Evolutionary conservation across 140 eudicot species (phyloP).

Genomic region (Anethum foeniculum): DNA sequence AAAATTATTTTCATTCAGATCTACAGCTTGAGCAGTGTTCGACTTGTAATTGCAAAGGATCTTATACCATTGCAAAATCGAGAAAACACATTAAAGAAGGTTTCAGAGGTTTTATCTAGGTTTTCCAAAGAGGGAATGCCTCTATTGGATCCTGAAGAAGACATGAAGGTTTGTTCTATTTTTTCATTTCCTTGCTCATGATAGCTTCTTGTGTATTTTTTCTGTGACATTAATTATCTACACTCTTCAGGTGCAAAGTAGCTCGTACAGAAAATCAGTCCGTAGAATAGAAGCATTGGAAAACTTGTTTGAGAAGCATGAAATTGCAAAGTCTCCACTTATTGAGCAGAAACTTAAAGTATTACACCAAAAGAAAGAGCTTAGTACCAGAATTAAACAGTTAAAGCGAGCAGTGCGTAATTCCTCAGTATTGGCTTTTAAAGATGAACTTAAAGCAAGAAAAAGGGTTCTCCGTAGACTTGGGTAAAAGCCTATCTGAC

Average conservation of each 20-base stretch:
- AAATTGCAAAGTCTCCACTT: conserved; percentile 85
- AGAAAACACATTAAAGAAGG: conserved; percentile 86
- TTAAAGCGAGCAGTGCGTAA: conserved; percentile 68
- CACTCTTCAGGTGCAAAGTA: conserved; percentile 62
- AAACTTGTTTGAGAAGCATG: conserved; percentile 73
- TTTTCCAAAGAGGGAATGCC: conserved; percentile 81
- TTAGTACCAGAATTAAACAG: conserved; percentile 54
- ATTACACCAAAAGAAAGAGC: conserved; percentile 78
- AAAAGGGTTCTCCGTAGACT: conserved; percentile 85
- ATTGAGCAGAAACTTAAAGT: conserved; percentile 79
- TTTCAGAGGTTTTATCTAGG: conserved; percentile 77
- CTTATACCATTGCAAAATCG: conserved; percentile 81
- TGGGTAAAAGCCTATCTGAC: conserved; percentile 37
- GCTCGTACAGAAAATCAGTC: conserved; percentile 71
- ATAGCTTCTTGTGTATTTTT: not conserved
- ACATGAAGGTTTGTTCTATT: conserved; percentile 65
- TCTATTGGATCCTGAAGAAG: conserved; percentile 92
- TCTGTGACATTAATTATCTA: not conserved
- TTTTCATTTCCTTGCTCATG: not conserved
- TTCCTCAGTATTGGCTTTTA: conserved; percentile 80
- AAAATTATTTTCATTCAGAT: conserved; percentile 37
- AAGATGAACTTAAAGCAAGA: conserved; percentile 98
- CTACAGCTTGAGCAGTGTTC: conserved; percentile 64
- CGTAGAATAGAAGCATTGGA: conserved; percentile 84
- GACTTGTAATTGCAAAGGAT: conserved; percentile 82